Evolutionary conservation across 2,329 filamentous ascomycete species (phyloP), one percentile per base, ranked within the genome.

Genomic region (Aspergillus vadensis): DNA sequence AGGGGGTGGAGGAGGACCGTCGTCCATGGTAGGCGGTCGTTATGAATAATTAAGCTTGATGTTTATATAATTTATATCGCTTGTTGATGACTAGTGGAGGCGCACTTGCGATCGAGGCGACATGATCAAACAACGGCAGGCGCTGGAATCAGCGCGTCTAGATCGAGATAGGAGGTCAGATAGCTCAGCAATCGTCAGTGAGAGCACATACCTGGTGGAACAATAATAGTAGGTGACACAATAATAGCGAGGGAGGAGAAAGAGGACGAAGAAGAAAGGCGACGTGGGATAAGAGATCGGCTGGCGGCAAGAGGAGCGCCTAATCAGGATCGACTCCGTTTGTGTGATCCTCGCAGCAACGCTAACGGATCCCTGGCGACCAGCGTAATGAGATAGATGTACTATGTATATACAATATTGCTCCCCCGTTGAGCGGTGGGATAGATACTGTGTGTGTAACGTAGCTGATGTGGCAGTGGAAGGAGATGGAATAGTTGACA

Each of bases 1-100:
- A 67, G 91, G 92, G 65, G 92, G 92, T 64, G 89, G 89, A 68
- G 85, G 82, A 44, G 73, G 69, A n/a, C 27, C 30, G 19, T 68
- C 73, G 60, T 77, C 74, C 76, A 77, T 78, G 32, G 52, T 63
- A 50, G 53, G 32, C 12, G 32, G 61, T 50, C 39, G 60, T 30
- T 54, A 19, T 2, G 44, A 5, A 17, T 25, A 12, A 36, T 36
- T 3, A 17, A 7, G 6, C 23, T 36, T 52, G 30, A 25, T 36
- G 12, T 14, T 62, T 62, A 47, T 57, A 52, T 50, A 55, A 38
- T 32, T 7, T 27, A 44, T 23, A 44, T 23, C 5, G 23, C 10
- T 48, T 25, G 44, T 23, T 30, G 44, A 14, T 44, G 44, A 23
- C 44, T 49, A 49, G 15, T 49, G 44, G 19, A 12, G 21, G 44